These are phyloP conservation scores for Curvularia lunata DNA, from an alignment of 2,329 filamentous ascomycete species.

Conservation along the genomic window DNA sequence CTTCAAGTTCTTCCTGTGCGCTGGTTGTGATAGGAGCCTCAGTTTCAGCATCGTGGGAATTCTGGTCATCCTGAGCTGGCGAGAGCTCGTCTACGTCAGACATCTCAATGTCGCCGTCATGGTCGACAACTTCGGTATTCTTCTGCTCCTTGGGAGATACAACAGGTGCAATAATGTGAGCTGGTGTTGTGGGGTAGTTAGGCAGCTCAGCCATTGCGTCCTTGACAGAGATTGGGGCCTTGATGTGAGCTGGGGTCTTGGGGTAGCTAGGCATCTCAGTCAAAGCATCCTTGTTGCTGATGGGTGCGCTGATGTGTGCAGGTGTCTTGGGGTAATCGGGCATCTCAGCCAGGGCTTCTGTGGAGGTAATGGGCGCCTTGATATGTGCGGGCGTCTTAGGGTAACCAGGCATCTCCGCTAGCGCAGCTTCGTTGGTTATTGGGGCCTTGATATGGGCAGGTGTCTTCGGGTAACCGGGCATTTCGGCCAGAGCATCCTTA, in stretches of 20 bases:
- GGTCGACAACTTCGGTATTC: background rate
- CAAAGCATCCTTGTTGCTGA: constrained; percentile 15
- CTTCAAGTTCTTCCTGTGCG: background rate
- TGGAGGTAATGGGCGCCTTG: constrained; percentile 5
- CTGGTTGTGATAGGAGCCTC: background rate
- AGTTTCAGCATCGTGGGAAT: background rate
- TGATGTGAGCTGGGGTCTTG: constrained; percentile 20
- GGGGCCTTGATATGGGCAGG: constrained; percentile 27
- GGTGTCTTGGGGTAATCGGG: constrained; percentile 23
- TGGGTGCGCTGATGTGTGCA: constrained; percentile 13
- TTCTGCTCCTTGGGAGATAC: background rate
- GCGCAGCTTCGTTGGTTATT: constrained; percentile 5
- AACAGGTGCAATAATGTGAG: constrained; percentile 6
- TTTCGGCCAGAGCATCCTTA: constrained; percentile 25
- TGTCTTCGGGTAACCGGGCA: constrained; percentile 33
- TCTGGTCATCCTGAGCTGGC: constrained; percentile 3
- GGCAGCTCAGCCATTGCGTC: constrained; percentile 5
- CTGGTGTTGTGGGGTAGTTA: constrained; percentile 9
- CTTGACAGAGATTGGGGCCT: constrained; percentile 2
- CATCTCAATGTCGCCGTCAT: constrained; percentile 9
- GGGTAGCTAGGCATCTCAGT: constrained; percentile 25
- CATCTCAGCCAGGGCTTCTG: constrained; percentile 8
- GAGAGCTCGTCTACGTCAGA: constrained; percentile 5
- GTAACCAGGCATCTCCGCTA: constrained; percentile 18
- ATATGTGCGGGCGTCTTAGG: constrained; percentile 17